phyloP scores from a whole-genome alignment of 2,329 filamentous ascomycete genomes.

The Endoconidiophora laricicola region DNA sequence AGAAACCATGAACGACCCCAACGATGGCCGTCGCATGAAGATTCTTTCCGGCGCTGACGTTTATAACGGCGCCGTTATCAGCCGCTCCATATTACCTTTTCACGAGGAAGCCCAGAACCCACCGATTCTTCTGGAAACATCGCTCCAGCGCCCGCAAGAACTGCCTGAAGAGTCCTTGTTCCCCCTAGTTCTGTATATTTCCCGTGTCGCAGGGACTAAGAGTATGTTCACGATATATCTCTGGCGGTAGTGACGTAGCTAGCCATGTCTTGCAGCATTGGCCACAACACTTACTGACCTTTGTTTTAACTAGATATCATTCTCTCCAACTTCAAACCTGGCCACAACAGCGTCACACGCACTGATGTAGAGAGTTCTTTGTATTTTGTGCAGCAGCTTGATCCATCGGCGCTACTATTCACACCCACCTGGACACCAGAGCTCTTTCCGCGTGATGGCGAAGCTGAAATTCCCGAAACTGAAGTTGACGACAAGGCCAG shows the following conservation, averaged over 20 bases:
- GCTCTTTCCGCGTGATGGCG: too few species aligned
- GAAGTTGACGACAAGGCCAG: not conserved
- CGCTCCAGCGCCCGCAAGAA: constrained; percentile 72
- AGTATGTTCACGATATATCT: constrained; percentile 33
- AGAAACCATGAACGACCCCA: not conserved
- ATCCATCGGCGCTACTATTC: constrained; percentile 23
- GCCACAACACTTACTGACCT: not conserved
- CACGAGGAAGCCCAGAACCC: constrained; percentile 60
- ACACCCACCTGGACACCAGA: constrained; percentile 31
- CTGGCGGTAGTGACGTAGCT: not conserved
- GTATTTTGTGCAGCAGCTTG: constrained; percentile 68
- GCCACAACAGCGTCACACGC: constrained; percentile 71
- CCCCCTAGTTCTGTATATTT: constrained; percentile 75
- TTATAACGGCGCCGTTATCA: constrained; percentile 6
- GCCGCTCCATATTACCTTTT: constrained; percentile 8
- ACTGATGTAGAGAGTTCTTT: constrained; percentile 76
- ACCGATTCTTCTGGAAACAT: constrained; percentile 60
- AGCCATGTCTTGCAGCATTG: too few species aligned
- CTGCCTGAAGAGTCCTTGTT: constrained; percentile 52
- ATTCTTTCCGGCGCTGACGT: constrained; percentile 3
- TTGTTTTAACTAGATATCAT: constrained; percentile 52
- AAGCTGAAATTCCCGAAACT: too few species aligned
- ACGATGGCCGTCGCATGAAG: constrained; percentile 6
- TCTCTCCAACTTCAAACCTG: constrained; percentile 77
- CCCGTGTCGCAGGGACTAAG: constrained; percentile 78